phyloP scores from a whole-genome alignment of 2,329 filamentous ascomycete species.

The Fusarium humuli region DNA sequence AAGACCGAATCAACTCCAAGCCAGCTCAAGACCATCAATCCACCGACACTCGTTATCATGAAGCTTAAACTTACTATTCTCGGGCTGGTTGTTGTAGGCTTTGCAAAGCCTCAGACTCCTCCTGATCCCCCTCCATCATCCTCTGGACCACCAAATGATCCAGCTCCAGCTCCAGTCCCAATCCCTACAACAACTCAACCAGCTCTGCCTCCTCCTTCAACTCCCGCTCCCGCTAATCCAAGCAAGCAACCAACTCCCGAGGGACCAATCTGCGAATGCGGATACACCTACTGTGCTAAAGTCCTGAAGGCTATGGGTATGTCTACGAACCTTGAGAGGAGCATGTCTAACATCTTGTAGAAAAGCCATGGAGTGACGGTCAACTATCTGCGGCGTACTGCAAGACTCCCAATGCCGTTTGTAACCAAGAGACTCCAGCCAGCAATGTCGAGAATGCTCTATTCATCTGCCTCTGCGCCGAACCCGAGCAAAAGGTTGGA shows the following conservation, averaged over 20 bases:
- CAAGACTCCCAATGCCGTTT: conserved; percentile 52
- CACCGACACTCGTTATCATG: conserved; percentile 39
- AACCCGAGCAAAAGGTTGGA: conserved; percentile 49
- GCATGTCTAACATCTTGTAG: conserved; percentile 32
- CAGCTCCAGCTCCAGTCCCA: conserved; percentile 18
- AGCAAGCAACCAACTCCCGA: conserved; percentile 35
- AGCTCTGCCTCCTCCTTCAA: conserved; percentile 25
- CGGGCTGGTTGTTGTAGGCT: conserved; percentile 38
- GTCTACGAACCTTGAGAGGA: neutral
- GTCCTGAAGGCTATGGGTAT: conserved; percentile 54
- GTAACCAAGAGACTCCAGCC: conserved; percentile 47
- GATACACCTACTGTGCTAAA: conserved; percentile 57
- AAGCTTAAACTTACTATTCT: conserved; percentile 42
- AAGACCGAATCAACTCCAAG: neutral
- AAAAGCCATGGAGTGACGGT: conserved; percentile 50
- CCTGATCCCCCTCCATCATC: conserved; percentile 5
- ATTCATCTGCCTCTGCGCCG: conserved; percentile 55
- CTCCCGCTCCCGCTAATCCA: conserved; percentile 35
- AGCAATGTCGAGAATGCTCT: conserved; percentile 50
- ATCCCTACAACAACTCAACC: conserved; percentile 9
- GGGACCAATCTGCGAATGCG: conserved; percentile 55
- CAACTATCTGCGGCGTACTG: conserved; percentile 54
- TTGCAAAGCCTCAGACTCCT: conserved; percentile 44
- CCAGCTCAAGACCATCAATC: conserved; percentile 1
- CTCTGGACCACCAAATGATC: neutral